These are phyloP conservation scores for Deuterostichococcus epilithicus DNA, from an alignment of 139 green algal species.

Conservation along the genomic window DNA sequence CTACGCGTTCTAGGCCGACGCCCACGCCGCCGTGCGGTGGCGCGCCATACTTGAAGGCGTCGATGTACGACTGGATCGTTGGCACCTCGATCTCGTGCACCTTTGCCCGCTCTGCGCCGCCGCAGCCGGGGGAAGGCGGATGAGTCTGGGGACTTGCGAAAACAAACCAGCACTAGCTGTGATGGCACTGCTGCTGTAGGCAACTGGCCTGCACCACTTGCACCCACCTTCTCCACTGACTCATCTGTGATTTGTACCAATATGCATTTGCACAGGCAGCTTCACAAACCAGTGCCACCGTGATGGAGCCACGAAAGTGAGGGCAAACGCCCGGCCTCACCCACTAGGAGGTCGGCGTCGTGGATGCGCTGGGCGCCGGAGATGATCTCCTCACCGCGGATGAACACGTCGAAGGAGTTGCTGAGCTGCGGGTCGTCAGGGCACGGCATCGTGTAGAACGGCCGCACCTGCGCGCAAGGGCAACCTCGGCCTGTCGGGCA, in stretches of 20 bases:
- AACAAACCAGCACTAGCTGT: too few species aligned
- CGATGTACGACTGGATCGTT: constrained; percentile 89
- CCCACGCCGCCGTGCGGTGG: constrained; percentile 87
- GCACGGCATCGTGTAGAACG: constrained; percentile 99
- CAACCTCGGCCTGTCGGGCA: background rate
- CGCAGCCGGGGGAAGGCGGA: too few species aligned
- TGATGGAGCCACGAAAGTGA: background rate
- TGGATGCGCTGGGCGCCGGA: constrained; percentile 93
- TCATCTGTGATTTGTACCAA: too few species aligned
- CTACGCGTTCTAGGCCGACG: constrained; percentile 95
- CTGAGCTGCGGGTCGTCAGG: constrained; percentile 78
- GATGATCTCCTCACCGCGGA: constrained; percentile 99
- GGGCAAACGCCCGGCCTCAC: constrained; percentile 15
- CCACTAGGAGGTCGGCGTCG: constrained; percentile 81
- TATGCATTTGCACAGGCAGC: too few species aligned
- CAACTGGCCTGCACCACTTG: too few species aligned
- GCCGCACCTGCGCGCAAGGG: constrained; percentile 42
- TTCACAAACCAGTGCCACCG: too few species aligned
- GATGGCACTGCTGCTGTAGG: too few species aligned
- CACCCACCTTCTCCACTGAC: too few species aligned
- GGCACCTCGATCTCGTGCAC: constrained; percentile 70
- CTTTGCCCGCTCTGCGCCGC: constrained; percentile 55
- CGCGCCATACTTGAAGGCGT: constrained; percentile 91
- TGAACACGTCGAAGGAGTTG: constrained; percentile 99
- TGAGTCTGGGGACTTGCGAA: too few species aligned